These are phyloP conservation scores for Penicillium flavigenum DNA, from an alignment of 495 filamentous ascomycete genomes.

Conservation along the genomic window DNA sequence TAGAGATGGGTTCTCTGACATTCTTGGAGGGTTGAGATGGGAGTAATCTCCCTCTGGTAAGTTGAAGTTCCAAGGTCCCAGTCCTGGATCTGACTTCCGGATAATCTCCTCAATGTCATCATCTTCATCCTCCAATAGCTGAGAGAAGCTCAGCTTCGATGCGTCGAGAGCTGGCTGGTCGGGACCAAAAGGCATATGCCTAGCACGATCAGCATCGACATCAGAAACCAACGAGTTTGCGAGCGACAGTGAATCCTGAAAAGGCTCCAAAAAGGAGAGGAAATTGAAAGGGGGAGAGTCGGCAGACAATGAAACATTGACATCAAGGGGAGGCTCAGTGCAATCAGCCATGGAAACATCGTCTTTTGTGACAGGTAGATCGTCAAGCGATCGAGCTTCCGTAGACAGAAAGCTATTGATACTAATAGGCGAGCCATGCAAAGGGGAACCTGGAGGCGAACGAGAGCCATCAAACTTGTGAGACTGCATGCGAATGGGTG, in stretches of 20 bases:
- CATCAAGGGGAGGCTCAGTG: constrained; percentile 5
- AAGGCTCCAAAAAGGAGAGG: constrained; percentile 26
- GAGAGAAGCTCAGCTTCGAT: constrained; percentile 36
- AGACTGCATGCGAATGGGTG: constrained; percentile 12
- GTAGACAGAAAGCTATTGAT: constrained; percentile 26
- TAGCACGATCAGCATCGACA: constrained; percentile 8
- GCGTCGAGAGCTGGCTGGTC: constrained; percentile 8
- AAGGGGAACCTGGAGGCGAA: constrained; percentile 21
- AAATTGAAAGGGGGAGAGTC: constrained; percentile 24
- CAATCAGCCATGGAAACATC: constrained; percentile 16
- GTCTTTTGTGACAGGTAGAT: constrained; percentile 6
- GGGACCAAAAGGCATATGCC: constrained; percentile 4
- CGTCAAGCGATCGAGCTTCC: constrained; percentile 22
- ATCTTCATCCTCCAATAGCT: constrained; percentile 42
- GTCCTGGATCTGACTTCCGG: constrained; percentile 42
- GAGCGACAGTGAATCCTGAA: constrained; percentile 19
- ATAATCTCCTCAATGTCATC: constrained; percentile 64
- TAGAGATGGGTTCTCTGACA: constrained; percentile 29
- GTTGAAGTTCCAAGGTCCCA: constrained; percentile 39
- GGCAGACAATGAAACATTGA: constrained; percentile 19
- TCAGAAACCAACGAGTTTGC: constrained; percentile 14
- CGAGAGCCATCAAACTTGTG: not conserved
- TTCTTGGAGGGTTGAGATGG: constrained; percentile 8
- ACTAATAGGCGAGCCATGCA: constrained; percentile 23
- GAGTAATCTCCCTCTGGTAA: constrained; percentile 14